Base-by-base conservation (phyloP, 2,329 filamentous ascomycete species). In the Trichocomaceae sp. region DNA sequence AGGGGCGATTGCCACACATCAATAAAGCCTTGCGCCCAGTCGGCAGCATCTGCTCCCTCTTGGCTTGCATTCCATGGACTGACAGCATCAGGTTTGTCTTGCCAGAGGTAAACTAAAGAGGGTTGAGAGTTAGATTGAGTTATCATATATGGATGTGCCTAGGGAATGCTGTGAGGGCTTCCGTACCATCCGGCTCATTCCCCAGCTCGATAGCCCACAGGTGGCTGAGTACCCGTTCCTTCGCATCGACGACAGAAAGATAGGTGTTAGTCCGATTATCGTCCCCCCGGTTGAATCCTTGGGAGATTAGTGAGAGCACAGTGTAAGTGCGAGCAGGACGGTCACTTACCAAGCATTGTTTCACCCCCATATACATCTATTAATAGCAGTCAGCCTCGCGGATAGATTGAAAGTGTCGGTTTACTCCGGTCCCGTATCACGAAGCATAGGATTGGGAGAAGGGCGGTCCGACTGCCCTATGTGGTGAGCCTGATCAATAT, bases 21-120 rank as follows among this genome's bases (percentile, higher is more conserved):
- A 33, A 47, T 47, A 47, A 47, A 47, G 22, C 45, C 45, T 33
- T 47, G 45, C 26, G 45, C 45, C 45, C 45, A 47, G 45, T 47
- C n/a, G 13, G 45, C 45, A 5, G 45, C 45, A 33, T 47, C 45
- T 47, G 45, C 45, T 47, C 45, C 45, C 45, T 47, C 45, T 47
- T 47, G 45, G 9, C 23, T 47, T 47, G 45, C 45, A 47, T 47
- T 47, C 45, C 45, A 47, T 17, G 45, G 45, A 19, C 45, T 47
- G 22, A 47, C 13, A 29, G 45, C 45, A 22, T 47, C 45, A 20
- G 45, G 23, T 47, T 47, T 47, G n/a, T 47, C 23, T 19, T 47
- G 45, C 45, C 13, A 29, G 13, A 47, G 45, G 45, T 47, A 47
- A 5, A 47, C 45, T 47, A 47, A 17, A 44, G 41, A 23, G 19